phyloP scores from a whole-genome alignment of 129 eudicot genomes.

The Centella asiatica region DNA sequence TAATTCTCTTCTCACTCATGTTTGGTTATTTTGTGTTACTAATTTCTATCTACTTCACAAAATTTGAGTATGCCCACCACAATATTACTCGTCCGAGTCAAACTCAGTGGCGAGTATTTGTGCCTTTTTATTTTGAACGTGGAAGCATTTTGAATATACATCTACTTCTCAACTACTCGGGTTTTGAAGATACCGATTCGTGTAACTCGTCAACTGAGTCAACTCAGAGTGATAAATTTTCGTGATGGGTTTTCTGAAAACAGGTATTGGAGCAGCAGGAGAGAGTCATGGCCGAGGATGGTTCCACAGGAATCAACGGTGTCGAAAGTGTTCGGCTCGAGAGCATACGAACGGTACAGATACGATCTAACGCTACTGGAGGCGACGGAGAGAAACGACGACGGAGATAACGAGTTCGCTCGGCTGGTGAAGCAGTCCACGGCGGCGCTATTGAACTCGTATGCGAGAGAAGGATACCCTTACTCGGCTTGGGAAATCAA shows the following conservation, averaged over 20 bases:
- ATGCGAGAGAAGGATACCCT: slow-evolving; percentile 61
- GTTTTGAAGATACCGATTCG: background rate
- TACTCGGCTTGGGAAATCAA: slow-evolving; percentile 83
- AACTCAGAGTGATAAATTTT: slow-evolving; percentile 13
- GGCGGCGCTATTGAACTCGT: slow-evolving; percentile 81
- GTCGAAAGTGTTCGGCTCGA: slow-evolving; percentile 73
- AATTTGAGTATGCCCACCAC: no score
- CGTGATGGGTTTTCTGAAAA: no score
- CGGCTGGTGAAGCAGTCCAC: slow-evolving; percentile 65
- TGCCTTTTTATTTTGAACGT: no score
- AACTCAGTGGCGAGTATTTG: no score
- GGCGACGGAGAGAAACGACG: slow-evolving; percentile 68
- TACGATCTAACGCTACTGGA: slow-evolving; percentile 65
- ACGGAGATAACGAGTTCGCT: slow-evolving; percentile 48
- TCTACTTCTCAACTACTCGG: no score
- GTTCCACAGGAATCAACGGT: slow-evolving; percentile 68
- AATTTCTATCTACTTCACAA: background rate
- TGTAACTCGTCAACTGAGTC: slow-evolving; percentile 3
- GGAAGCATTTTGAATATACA: slow-evolving; percentile 1
- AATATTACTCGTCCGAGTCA: no score
- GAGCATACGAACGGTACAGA: slow-evolving; percentile 72
- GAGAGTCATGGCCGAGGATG: slow-evolving; percentile 84
- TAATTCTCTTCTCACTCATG: slow-evolving; percentile 11
- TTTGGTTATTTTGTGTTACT: background rate
- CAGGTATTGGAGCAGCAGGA: slow-evolving; percentile 86